Evolutionary conservation across 495 filamentous ascomycete species (phyloP), one percentile per base, ranked within the genome.

Genomic region (Penicillium robsamsonii): DNA sequence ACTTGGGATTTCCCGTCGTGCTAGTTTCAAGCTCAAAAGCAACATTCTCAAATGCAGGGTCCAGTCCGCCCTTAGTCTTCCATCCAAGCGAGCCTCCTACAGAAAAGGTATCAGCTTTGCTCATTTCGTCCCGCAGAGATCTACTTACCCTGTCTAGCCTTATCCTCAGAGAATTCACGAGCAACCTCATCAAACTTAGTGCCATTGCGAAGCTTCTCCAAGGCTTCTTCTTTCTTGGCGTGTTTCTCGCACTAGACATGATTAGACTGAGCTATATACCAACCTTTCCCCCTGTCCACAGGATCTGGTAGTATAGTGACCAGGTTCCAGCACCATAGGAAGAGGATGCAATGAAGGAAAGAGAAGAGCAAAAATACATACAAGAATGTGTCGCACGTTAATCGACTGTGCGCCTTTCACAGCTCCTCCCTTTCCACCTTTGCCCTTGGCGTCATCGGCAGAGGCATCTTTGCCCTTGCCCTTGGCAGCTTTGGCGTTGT

Each of bases 161-260:
- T 96, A 68, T 96, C 92, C 70, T 96, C 91, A 0, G 88, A 92
- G 60, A 87, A 92, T 66, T 91, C 85, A 57, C 83, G 78, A 7
- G 92, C 92, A 4, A 96, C 91, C n/a, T 89, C 87, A 61, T 94
- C 89, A 63, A 97, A 97, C 63, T 91, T 92, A 25, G 78, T 79
- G 8, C 92, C 91, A 29, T 84, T 85, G 44, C 80, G 79, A 17
- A 96, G 74, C 72, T 94, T 90, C 53, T 84, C 81, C 6, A 96
- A 69, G 0, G 91, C 92, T 69, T 94, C 89, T 75, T 96, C 90
- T 67, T 92, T 95, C 73, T 89, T 92, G 41, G 81, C 76, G 70
- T 92, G 84, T 71, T 97, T 97, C 67, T 90, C 89, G 68, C 92
- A 96, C 88, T 91, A 49, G 22, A 42, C 7, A 31, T 52, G 22